phyloP scores from a whole-genome alignment of 1,284 basidiomycete species.

The Coriolopsis trogii region DNA sequence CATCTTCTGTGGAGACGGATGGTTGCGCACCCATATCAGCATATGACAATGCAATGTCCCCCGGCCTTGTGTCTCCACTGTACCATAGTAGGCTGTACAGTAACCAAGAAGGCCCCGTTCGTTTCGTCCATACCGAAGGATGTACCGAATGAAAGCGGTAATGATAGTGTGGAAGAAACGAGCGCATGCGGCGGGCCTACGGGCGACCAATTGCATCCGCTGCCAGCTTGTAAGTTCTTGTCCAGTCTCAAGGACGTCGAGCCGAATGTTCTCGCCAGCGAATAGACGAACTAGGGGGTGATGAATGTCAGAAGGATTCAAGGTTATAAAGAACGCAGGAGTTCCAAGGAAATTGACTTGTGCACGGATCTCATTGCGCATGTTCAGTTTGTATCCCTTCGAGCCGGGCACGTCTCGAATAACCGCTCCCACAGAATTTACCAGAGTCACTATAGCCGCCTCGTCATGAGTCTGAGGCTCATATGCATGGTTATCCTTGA shows the following conservation, averaged over 20 bases:
- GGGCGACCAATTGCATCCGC: not conserved
- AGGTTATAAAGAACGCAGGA: not conserved
- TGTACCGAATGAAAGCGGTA: slow-evolving; percentile 1
- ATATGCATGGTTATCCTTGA: not conserved
- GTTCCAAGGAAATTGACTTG: not conserved
- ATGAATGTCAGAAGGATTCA: not conserved
- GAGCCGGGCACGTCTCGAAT: not conserved
- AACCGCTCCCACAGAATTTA: not conserved
- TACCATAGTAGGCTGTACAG: slow-evolving; percentile 17
- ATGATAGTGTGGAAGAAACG: slow-evolving; percentile 11
- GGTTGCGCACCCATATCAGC: slow-evolving; percentile 19
- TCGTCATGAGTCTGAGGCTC: not conserved
- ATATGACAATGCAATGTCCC: slow-evolving; percentile 24
- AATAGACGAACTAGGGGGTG: not conserved
- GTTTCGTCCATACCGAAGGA: not conserved
- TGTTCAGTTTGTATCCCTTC: not conserved
- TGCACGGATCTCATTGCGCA: not conserved
- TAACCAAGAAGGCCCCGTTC: slow-evolving; percentile 15
- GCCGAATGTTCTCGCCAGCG: not conserved
- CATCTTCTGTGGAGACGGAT: slow-evolving; percentile 10
- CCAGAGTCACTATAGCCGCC: not conserved
- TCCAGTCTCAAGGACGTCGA: not conserved
- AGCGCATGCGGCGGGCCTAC: not conserved
- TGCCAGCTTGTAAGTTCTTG: not conserved
- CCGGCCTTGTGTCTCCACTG: slow-evolving; percentile 22